Conservation (phyloP, 371 early-diverging fungal genomes). For the Encephalitozoon romaleae region DNA sequence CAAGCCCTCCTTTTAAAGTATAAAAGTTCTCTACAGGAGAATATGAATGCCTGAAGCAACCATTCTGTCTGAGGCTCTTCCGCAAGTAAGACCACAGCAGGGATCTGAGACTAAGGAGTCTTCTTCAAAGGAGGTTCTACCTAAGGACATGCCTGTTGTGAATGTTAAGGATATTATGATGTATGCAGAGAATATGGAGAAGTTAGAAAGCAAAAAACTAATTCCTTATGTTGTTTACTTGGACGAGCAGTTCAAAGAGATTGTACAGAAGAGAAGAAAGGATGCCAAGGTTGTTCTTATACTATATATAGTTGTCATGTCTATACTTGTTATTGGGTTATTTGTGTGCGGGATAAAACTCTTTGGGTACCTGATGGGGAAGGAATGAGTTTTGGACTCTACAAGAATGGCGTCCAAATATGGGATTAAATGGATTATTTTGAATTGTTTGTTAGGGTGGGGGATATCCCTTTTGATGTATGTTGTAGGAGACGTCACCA, state of each 20-base stretch:
- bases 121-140: background rate
- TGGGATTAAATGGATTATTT: conserved; percentile 9
- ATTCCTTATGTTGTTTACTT: background rate
- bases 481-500: conserved; percentile 23
- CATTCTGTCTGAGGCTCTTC: background rate
- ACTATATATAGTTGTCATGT: background rate
- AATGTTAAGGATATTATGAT: background rate
- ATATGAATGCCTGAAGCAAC: background rate
- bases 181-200: background rate
- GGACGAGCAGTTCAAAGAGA: background rate
- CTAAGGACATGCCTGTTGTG: background rate
- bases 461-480: conserved; percentile 27
- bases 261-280: background rate
- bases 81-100: background rate
- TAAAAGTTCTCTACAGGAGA: background rate
- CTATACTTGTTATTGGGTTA: background rate
- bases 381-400: background rate
- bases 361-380: background rate
- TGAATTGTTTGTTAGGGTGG: background rate
- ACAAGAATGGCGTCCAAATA: background rate
- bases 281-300: background rate
- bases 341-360: background rate
- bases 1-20: background rate
- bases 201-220: background rate
- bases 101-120: background rate